Evolutionary conservation across 75 land plant genomes (phyloP), one percentile per base, ranked within the genome.

Genomic region (Pinus tabuliformis): DNA sequence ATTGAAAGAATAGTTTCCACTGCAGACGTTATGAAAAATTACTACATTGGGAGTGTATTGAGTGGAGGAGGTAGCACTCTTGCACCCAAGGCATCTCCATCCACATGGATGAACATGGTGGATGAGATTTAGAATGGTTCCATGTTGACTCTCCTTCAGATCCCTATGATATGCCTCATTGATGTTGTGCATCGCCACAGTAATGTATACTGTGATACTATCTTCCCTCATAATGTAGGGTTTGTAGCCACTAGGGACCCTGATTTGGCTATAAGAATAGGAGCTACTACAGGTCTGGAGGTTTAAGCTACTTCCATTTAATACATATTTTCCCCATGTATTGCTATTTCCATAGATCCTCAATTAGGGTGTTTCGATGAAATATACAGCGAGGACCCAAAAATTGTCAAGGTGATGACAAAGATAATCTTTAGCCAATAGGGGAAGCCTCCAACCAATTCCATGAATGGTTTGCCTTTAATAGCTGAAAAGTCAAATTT

Each of bases 121-220:
- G 33, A 33, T 33, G 33, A 33, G 33, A 80, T 89, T 70, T 94
- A 93, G 63, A 85, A 79, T 24, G 88, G 81, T 1, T 81, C 91
- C 16, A 37, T 91, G 4, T 57, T 81, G 17, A 91, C 86, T 1
- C 78, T 89, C 16, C 79, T 89, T 58, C 88, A 79, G 18, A 91
- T 93, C 22, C 96, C 96, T 11, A 78, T 91, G 75, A 79, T 93
- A 1, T 91, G 91, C 75, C 92, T 84, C 39, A 85, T 82, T 30
- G 89, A 88, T 59, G 88, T 84, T 26, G 82, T 85, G 28, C 89
- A 88, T 77, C 87, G 84, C 39, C 81, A 88, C 52, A 88, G 82
- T 72, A 85, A 77, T 71, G 89, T 79, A 24, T 85, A 76, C 74
- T 84, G 88, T 4, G 87, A 87, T 6, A 88, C 89, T 28, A 76